Evolutionary conservation across 345 rosid genomes (phyloP), one percentile per base, ranked within the genome.

Genomic region (Microthlaspi erraticum): DNA sequence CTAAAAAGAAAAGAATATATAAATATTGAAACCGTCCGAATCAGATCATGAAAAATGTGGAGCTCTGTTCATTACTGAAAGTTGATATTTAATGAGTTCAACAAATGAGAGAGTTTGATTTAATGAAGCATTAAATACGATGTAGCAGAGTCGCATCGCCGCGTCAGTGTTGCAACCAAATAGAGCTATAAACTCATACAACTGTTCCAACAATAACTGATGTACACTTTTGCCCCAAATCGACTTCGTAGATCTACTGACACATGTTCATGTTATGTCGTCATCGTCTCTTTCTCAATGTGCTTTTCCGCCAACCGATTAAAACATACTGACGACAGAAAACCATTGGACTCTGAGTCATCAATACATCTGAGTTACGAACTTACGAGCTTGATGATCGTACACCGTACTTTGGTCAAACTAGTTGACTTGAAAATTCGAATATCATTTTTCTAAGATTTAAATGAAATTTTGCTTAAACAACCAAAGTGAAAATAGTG

Each of bases 61-160:
- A 46, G 20, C 43, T n/a, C 7, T 8, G 20, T 56, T 34, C 7
- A 59, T 12, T 53, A 52, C 23, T 38, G 5, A 54, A 62, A 14
- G 48, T 52, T 53, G 16, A n/a, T n/a, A n/a, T n/a, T n/a, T n/a
- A n/a, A n/a, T n/a, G n/a, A n/a, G n/a, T n/a, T n/a, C n/a, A n/a
- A n/a, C n/a, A n/a, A n/a, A n/a, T n/a, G n/a, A n/a, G n/a, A n/a
- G n/a, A n/a, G n/a, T n/a, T n/a, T n/a, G n/a, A 45, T 8, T 36
- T 23, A 44, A 63, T 44, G 64, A 38, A 10, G 52, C 72, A 66
- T 39, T 73, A 42, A 66, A 44, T 53, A 37, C 0, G 23, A 8
- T 56, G 37, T 6, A 20, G 37, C 70, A 75, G 31, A 17, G 31
- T 60, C 78, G 63, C 64, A 60, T 68, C 78, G 78, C 78, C 78